Evolutionary conservation across 495 filamentous ascomycete species (phyloP), one percentile per base, ranked within the genome.

Genomic region (Daldinia grandis): DNA sequence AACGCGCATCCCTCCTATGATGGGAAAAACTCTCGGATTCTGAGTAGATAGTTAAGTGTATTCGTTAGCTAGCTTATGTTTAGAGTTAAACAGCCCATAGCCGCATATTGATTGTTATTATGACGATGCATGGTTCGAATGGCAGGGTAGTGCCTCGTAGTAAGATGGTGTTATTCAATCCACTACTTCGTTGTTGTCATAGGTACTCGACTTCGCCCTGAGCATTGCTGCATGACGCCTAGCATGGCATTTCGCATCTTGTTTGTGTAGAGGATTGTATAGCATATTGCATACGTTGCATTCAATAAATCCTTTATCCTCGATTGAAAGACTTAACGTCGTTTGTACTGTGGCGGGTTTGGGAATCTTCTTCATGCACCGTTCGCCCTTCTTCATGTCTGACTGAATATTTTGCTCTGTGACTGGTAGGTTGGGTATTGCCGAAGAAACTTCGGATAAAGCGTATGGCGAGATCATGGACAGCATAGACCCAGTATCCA

Each of bases 211-310:
- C 44, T 68, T 76, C 42, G 54, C 70, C 42, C 60, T 73, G 5
- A 62, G 58, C 30, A 76, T 56, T 2, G 73, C 70, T n/a, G 75
- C 70, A 56, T 85, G 83, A 19, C 74, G 75, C 50, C 70, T 76
- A 35, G 76, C 78, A 66, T 85, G 83, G 38, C 75, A 79, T 55
- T 78, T 80, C 28, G 79, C 76, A 58, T 85, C 83, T 47, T 82
- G 77, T 37, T 80, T 76, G 58, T 84, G 80, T 40, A 83, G 70
- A 2, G 80, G 81, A 40, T 85, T 85, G 64, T 83, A 85, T 17
- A 85, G 58, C 49, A 83, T 79, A 8, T 79, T 74, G 65, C 83
- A 85, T 27, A 80, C 77, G 37, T 78, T 81, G 58, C 83, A 84
- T 42, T 84, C 75, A 0, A 76, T 78, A 54, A 84, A 84, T 0